Evolutionary conservation across 2,329 filamentous ascomycete genomes (phyloP).

Genomic region (Trichocomaceae sp.): DNA sequence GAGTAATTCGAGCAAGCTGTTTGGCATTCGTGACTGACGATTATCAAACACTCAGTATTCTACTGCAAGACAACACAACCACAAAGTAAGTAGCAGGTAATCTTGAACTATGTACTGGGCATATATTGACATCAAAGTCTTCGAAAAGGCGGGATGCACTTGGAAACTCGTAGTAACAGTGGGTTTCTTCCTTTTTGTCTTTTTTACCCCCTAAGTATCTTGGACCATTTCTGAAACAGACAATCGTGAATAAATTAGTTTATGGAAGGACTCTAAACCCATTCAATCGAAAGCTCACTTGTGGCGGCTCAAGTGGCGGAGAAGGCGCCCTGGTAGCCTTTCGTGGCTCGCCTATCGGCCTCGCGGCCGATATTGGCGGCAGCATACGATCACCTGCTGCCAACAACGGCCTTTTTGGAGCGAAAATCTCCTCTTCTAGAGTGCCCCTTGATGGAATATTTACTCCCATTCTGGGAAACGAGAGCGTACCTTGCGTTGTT

Average conservation of each 20-base stretch:
- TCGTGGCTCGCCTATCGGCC: slow-evolving; percentile 26
- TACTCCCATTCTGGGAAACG: slow-evolving; percentile 30
- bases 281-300: slow-evolving; percentile 22
- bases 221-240: slow-evolving; percentile 22
- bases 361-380: slow-evolving; percentile 42
- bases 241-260: slow-evolving; percentile 23
- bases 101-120: not conserved
- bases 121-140: slow-evolving; percentile 50
- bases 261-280: slow-evolving; percentile 18
- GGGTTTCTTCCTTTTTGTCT: not conserved
- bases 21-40: slow-evolving; percentile 49
- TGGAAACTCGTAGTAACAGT: not conserved
- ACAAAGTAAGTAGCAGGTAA: not conserved
- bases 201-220: not conserved
- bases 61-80: not conserved
- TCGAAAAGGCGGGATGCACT: not conserved
- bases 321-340: slow-evolving; percentile 31
- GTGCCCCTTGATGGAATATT: slow-evolving; percentile 37
- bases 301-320: slow-evolving; percentile 26
- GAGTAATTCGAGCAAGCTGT: slow-evolving; percentile 48
- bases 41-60: slow-evolving; percentile 32
- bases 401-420: slow-evolving; percentile 42
- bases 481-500: slow-evolving; percentile 35
- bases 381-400: slow-evolving; percentile 38
- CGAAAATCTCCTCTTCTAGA: slow-evolving; percentile 39